Percentiles rank a stretch among this genome's conserved stretches.
Evolutionary conservation across 108 stramenopile genomes (phyloP).

Genomic region (Pseudonitzschia multiseries): DNA sequence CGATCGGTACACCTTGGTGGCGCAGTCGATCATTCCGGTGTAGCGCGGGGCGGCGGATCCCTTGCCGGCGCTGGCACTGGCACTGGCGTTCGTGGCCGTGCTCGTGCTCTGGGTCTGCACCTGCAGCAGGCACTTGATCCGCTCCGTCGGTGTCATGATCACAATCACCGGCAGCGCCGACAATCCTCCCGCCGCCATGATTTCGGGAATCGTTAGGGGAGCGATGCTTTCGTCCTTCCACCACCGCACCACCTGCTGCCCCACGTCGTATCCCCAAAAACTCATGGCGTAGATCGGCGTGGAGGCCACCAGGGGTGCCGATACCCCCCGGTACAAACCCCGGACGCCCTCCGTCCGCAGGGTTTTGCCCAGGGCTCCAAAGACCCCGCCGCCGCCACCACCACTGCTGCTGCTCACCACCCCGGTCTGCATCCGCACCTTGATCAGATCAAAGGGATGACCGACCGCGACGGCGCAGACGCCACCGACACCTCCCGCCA

Average conservation of each 20-base stretch:
- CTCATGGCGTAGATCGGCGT: slow-evolving; percentile 79
- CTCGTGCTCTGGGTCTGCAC: slow-evolving; percentile 49
- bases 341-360: slow-evolving; percentile 14
- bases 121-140: slow-evolving; percentile 88
- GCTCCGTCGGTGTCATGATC: slow-evolving; percentile 81
- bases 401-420: background rate
- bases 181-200: slow-evolving; percentile 79
- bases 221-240: slow-evolving; percentile 10
- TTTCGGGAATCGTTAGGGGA: slow-evolving; percentile 34
- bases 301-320: slow-evolving; percentile 76
- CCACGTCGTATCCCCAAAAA: slow-evolving; percentile 91
- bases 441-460: slow-evolving; percentile 73
- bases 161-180: slow-evolving; percentile 73
- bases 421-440: slow-evolving; percentile 29
- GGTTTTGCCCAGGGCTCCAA: slow-evolving; percentile 12
- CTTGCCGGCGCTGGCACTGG: background rate
- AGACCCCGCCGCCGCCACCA: background rate
- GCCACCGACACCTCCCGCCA: slow-evolving; percentile 82
- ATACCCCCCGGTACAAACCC: slow-evolving; percentile 84
- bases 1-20: slow-evolving; percentile 44
- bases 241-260: slow-evolving; percentile 47
- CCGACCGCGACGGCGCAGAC: slow-evolving; percentile 51
- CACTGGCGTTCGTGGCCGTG: background rate
- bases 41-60: slow-evolving; percentile 9
- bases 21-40: slow-evolving; percentile 78